Conservation (phyloP, 495 filamentous ascomycete genomes). For the Penicillium waksmanii region DNA sequence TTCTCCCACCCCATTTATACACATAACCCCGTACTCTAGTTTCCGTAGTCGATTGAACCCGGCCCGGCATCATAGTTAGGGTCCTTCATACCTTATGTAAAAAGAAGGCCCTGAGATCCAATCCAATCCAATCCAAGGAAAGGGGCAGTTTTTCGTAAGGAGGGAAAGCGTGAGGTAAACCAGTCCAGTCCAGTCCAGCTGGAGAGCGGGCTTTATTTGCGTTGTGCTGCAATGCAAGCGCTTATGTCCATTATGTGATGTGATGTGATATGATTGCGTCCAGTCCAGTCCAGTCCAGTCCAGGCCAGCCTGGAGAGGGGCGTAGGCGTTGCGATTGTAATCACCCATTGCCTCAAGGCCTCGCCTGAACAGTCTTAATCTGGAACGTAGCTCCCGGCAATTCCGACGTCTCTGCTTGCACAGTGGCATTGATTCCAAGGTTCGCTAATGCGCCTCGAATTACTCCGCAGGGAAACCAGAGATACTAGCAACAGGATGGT, state of each 20-base stretch:
- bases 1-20: neutral
- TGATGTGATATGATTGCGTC: no score
- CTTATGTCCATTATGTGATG: no score
- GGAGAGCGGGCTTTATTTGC: no score
- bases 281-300: neutral
- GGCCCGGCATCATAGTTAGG: no score
- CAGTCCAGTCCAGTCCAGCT: slow-evolving; percentile 5
- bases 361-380: slow-evolving; percentile 79
- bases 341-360: slow-evolving; percentile 39
- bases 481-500: slow-evolving; percentile 58
- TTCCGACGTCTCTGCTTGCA: slow-evolving; percentile 85
- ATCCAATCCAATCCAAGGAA: no score
- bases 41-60: no score
- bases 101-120: no score
- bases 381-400: slow-evolving; percentile 91
- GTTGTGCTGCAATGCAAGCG: no score
- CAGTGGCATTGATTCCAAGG: slow-evolving; percentile 87
- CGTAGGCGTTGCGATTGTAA: neutral
- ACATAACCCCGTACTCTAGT: no score
- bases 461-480: slow-evolving; percentile 93
- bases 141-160: no score
- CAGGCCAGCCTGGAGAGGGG: slow-evolving; percentile 11
- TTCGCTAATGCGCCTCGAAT: slow-evolving; percentile 86
- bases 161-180: neutral
- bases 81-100: no score